Conservation (phyloP, 495 filamentous ascomycete genomes). For the Haplographium delicatum region DNA sequence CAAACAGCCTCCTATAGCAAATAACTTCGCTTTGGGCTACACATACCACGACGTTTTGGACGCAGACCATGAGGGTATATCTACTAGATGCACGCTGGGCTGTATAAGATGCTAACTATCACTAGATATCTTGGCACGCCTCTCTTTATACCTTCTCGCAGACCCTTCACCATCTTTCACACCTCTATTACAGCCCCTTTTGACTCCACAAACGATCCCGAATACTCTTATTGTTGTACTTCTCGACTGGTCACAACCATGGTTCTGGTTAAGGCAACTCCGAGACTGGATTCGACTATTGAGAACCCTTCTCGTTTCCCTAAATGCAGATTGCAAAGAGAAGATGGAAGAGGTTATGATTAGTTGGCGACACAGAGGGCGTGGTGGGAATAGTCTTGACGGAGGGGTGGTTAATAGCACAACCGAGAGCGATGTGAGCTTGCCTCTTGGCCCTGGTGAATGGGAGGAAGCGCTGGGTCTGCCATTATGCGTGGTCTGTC, state of each 20-base stretch:
- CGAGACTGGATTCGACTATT: conserved; percentile 83
- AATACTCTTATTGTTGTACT: conserved; percentile 85
- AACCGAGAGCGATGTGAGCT: conserved; percentile 55
- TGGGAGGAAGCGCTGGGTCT: conserved; percentile 90
- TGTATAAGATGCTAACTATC: conserved; percentile 13
- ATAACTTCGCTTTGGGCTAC: conserved; percentile 89
- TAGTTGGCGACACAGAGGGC: conserved; percentile 52
- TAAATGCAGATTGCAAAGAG: conserved; percentile 72
- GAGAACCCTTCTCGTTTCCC: conserved; percentile 63
- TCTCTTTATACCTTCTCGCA: conserved; percentile 84
- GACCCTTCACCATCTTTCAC: conserved; percentile 78
- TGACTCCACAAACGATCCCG: conserved; percentile 80
- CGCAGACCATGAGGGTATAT: conserved; percentile 82
- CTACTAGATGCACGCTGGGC: background rate
- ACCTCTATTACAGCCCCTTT: conserved; percentile 74
- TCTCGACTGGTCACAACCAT: conserved; percentile 88
- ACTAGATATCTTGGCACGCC: conserved; percentile 80
- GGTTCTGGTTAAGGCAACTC: conserved; percentile 84
- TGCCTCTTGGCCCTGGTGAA: conserved; percentile 84
- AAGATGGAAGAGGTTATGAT: conserved; percentile 80
- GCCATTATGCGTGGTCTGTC: conserved; percentile 87
- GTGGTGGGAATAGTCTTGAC: conserved; percentile 44
- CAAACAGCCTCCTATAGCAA: conserved; percentile 74
- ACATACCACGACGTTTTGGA: conserved; percentile 94
- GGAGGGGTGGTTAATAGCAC: conserved; percentile 33